Evolutionary conservation across 2,329 filamentous ascomycete genomes (phyloP).

Genomic region (Colletotrichum australisinense): DNA sequence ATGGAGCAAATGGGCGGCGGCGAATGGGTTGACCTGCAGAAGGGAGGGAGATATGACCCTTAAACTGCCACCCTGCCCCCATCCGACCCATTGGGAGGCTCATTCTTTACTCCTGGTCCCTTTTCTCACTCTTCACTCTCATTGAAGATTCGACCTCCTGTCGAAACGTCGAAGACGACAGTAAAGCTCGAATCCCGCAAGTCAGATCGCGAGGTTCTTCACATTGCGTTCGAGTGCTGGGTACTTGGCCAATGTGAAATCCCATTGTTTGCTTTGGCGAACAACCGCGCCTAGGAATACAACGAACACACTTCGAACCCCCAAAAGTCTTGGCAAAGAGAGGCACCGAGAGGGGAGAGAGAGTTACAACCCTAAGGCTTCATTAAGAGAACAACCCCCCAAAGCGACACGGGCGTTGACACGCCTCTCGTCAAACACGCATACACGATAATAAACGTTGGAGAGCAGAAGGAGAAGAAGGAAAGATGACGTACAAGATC

Average conservation of each 20-base stretch:
- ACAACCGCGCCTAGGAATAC: conserved; percentile 25
- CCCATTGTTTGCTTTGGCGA: conserved; percentile 26
- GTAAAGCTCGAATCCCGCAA: background rate
- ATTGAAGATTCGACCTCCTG: conserved; percentile 1
- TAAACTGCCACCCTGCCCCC: conserved; percentile 33
- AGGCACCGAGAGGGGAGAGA: background rate
- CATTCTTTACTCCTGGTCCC: background rate
- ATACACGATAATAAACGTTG: background rate
- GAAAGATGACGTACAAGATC: conserved; percentile 61
- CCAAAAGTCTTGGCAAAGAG: background rate
- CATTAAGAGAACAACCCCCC: background rate
- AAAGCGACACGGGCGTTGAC: background rate
- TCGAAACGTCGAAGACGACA: conserved; percentile 14
- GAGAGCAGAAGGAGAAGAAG: background rate
- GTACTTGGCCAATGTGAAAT: conserved; percentile 33
- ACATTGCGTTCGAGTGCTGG: conserved; percentile 21
- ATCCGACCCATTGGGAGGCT: conserved; percentile 10
- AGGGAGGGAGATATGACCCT: conserved; percentile 23
- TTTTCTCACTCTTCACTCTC: background rate
- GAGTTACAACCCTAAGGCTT: too few species aligned
- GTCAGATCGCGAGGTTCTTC: background rate
- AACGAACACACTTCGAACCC: background rate
- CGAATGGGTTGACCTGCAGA: background rate
- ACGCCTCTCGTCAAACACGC: too few species aligned
- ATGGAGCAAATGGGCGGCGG: background rate